Base-by-base conservation (phyloP, 2,329 filamentous ascomycete species). In the Alternaria brassicicola region DNA sequence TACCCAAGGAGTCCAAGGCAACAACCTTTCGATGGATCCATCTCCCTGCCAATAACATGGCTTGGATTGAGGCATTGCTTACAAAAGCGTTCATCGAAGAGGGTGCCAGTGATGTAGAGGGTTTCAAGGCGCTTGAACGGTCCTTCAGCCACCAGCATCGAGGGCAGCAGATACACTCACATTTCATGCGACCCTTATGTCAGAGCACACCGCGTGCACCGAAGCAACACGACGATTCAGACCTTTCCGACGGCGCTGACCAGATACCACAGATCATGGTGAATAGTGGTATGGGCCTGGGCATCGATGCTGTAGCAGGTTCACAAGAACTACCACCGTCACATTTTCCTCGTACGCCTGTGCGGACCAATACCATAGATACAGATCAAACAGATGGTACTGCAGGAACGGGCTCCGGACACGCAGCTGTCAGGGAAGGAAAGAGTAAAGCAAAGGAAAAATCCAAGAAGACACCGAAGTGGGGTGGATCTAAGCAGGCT, bases 71-170 rank as follows among this genome's bases (percentile, higher is more conserved):
- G 72, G 82, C 85, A 0, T 76, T 89, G 2, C 75, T 89, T n/a
- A 85, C 86, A 1, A 89, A 89, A 63, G 82, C 82, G 7, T 89
- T 89, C 63, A 84, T 89, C 31, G 87, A 89, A 69, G 84, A 85
- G 35, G 85, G 85, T 0, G 82, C 83, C 15, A 81, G 81, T n/a
- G 86, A 89, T 68, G 82, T 88, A 2, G 85, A 88, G 66, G 83
- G 84, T 1, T 88, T 88, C 75, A 88, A 88, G 65, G 84, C 85
- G 0, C 69, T 89, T 2, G 85, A 87, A 64, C 82, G 83, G 59
- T 86, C 84, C 3, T 87, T 88, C 61, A 83, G 83, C 41, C 85
- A 88, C 62, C 85, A 88, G 59, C 86, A 88, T 69, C 80, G 85
- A 0, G 86, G 86, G 0, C 81, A 82, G 26, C 79, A 83, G 39